A percentile compares a stretch with the other conserved stretches of the same genome.
Evolutionary conservation across 2,329 filamentous ascomycete genomes (phyloP).

Genomic region (Endocalyx cinctus): DNA sequence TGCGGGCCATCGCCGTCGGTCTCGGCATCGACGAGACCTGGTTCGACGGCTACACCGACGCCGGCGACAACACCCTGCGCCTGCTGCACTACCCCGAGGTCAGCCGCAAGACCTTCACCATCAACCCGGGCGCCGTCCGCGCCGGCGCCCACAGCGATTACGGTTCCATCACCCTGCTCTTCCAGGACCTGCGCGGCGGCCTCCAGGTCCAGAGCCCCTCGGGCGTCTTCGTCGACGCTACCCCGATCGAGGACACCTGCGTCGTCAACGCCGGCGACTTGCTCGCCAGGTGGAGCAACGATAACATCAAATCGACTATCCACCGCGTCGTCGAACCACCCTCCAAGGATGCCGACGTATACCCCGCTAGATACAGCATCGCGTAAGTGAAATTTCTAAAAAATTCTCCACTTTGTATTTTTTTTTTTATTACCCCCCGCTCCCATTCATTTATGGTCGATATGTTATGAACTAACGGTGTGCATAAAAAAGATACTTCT

Average conservation of each 20-base stretch:
- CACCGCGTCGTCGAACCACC: slow-evolving; percentile 89
- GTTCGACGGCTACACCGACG: slow-evolving; percentile 72
- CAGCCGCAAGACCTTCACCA: slow-evolving; percentile 57
- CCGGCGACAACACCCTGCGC: slow-evolving; percentile 65
- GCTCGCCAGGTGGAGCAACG: slow-evolving; percentile 83
- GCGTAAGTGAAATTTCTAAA: slow-evolving; percentile 55
- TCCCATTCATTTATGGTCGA: too few relatives aligned
- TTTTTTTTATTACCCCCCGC: too few relatives aligned
- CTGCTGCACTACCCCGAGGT: slow-evolving; percentile 75
- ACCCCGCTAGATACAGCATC: slow-evolving; percentile 80
- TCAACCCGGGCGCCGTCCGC: slow-evolving; percentile 65
- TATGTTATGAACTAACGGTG: too few relatives aligned
- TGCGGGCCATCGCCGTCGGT: slow-evolving; percentile 80
- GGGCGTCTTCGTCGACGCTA: slow-evolving; percentile 76
- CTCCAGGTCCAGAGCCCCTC: slow-evolving; percentile 51
- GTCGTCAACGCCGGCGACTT: slow-evolving; percentile 89
- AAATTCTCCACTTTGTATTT: too few relatives aligned
- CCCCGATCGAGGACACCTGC: slow-evolving; percentile 73
- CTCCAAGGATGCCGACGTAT: slow-evolving; percentile 46
- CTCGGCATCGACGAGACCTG: slow-evolving; percentile 66
- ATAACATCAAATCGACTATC: slow-evolving; percentile 83
- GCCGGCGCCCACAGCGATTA: slow-evolving; percentile 74
- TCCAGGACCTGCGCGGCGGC: slow-evolving; percentile 47
- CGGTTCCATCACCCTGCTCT: slow-evolving; percentile 57
- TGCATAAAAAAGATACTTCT: slow-evolving; percentile 78